Evolutionary conservation across 2,329 filamentous ascomycete species (phyloP), one percentile per base, ranked within the genome.

Genomic region (Teratosphaeriaceae sp.): DNA sequence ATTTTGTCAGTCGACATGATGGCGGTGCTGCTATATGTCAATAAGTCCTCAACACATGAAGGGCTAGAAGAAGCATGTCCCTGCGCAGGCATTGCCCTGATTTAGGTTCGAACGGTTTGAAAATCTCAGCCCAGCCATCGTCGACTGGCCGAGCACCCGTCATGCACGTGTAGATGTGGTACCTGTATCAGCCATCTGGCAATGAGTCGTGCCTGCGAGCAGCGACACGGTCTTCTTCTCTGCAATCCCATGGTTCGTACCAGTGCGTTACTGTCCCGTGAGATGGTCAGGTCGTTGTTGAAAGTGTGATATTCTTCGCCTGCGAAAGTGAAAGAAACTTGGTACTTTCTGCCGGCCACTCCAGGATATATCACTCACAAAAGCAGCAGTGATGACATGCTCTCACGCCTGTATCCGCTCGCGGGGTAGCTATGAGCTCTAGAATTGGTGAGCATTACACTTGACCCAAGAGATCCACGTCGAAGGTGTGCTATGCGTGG

Each of bases 31-130:
- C 57, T 51, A 49, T 54, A 59, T n/a, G 70, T 79, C 64, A 79
- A 73, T 70, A 61, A 59, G 62, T 57, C 55, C 55, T 52, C 45
- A 53, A 43, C 42, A 41, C 45, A 50, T 49, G 46, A 59, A 59
- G 59, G 60, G 64, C 63, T 64, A 69, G 74, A 79, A 79, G 78
- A 82, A 83, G 83, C 83, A 86, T 82, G 78, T 86, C 79, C 83
- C 86, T 86, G 82, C 84, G 83, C 83, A 85, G 81, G 81, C 75
- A 85, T 85, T 85, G 82, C 81, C 79, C 80, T 84, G 81, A 84
- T 85, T 82, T n/a, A 86, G 86, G 82, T 87, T 85, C 75, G 71
- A 69, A 75, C 80, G 81, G 81, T 85, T 82, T 84, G 69, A 76
- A n/a, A n/a, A n/a, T 85, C 80, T 84, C 80, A 84, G 80, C 82